Evolutionary conservation across 2,329 filamentous ascomycete species (phyloP).

Genomic region (Neofusicoccum parvum): DNA sequence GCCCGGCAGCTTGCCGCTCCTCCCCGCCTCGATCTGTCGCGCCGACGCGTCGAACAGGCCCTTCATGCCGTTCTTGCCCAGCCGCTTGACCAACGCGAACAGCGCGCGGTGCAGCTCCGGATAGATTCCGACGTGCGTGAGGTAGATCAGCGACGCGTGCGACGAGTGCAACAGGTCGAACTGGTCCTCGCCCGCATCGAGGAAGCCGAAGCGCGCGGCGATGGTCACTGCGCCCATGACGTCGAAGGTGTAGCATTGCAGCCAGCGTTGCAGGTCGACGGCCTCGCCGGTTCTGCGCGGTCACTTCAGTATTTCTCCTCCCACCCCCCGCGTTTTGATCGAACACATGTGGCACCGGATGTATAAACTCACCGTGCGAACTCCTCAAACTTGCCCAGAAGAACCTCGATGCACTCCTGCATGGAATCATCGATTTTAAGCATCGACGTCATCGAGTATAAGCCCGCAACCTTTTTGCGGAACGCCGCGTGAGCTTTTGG

Average conservation of each 20-base stretch:
- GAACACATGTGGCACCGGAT: too few relatives aligned
- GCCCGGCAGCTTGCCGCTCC: neutral
- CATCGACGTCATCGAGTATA: neutral
- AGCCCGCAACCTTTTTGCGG: neutral
- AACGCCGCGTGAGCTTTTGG: neutral
- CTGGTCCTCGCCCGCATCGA: conserved; percentile 51
- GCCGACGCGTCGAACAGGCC: neutral
- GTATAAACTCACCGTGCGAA: too few relatives aligned
- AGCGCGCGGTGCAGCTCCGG: conserved; percentile 42
- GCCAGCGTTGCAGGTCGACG: conserved; percentile 47
- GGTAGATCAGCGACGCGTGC: conserved; percentile 39
- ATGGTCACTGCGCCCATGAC: conserved; percentile 57
- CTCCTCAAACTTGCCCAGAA: too few relatives aligned
- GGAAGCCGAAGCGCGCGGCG: conserved; percentile 43
- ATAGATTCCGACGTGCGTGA: conserved; percentile 46
- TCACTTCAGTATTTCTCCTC: too few relatives aligned
- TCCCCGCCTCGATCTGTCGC: neutral
- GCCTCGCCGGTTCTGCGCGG: conserved; percentile 9
- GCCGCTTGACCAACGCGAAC: conserved; percentile 33
- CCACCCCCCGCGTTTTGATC: too few relatives aligned
- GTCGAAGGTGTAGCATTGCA: conserved; percentile 54
- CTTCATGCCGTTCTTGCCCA: conserved; percentile 31
- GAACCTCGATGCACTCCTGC: too few relatives aligned
- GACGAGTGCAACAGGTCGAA: conserved; percentile 46
- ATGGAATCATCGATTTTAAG: too few relatives aligned